Conservation (phyloP, 805 yeast species). For the Candida silvatica region DNA sequence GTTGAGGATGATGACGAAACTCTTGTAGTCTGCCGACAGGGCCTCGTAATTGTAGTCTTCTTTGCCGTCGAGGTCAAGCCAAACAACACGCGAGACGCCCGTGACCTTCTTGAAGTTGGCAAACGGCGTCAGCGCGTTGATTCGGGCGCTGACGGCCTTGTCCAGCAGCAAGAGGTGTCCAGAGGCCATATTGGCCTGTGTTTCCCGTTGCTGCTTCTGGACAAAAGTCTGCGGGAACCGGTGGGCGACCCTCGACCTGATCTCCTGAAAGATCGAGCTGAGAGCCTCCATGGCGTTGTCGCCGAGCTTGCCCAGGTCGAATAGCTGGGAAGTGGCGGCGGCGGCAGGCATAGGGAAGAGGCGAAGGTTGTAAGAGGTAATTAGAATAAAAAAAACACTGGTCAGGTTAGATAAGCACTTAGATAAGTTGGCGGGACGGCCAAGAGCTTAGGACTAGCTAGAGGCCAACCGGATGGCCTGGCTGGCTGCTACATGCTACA, state of each 20-base stretch:
- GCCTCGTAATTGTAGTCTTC: conserved; percentile 8
- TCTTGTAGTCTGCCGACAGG: not conserved
- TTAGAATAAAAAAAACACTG: not conserved
- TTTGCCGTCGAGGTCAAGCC: conserved; percentile 17
- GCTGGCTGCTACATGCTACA: no score
- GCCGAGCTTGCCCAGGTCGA: not conserved
- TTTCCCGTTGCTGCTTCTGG: not conserved
- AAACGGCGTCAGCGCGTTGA: conserved; percentile 21
- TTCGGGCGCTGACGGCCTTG: conserved; percentile 13
- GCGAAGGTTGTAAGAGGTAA: not conserved
- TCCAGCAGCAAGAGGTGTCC: conserved; percentile 18
- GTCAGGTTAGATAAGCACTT: not conserved
- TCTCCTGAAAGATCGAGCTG: not conserved
- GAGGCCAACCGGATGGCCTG: no score
- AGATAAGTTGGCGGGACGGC: no score
- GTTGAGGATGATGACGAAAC: conserved; percentile 2
- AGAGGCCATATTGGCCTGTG: no score
- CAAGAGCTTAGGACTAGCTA: no score
- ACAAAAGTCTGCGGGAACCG: not conserved
- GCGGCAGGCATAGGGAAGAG: no score
- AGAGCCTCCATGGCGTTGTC: not conserved
- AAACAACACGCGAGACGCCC: conserved; percentile 18
- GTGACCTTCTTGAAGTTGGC: conserved; percentile 17
- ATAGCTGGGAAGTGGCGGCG: no score
- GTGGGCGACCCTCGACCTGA: not conserved